Base-by-base conservation (phyloP, 345 rosid species). In the Camelina sativa region DNA sequence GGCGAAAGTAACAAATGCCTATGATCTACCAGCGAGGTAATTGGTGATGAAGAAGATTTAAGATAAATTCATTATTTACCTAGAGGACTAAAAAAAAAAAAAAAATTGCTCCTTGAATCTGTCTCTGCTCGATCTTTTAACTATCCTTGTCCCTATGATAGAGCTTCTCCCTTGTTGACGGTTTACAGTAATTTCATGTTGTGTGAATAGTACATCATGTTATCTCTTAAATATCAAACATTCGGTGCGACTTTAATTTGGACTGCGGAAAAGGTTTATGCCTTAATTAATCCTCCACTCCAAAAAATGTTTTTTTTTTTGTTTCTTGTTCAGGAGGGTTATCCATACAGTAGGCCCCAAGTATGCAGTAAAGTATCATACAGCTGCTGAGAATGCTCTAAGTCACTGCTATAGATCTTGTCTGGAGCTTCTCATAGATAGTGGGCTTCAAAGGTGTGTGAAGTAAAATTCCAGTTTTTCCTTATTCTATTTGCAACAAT, bases 321-420 rank as follows among this genome's bases (percentile, higher is more conserved):
- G 40, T 59, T 52, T 65, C 56, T 35, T 77, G 53, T 71, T 69
- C 84, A 89, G 92, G 92, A 82, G 84, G 80, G 89, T 89, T 65
- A 89, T 95, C 73, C 99, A 95, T 71, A 92, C 99, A 6, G 98
- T 95, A 72, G 99, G 99, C 51, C 99, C 99, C 53, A 95, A 92
- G 80, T 92, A 95, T 83, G 99, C 97, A 17, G 91, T 85, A 35
- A 92, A 95, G 79, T 95, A 95, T 84, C 99, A 95, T 67, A 92
- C 96, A 73, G 99, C 99, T 61, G 99, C 99, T 1, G 99, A 95
- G 84, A 95, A 90, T 84, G 99, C 99, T 81, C 78, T 95, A 81
- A 95, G 99, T 82, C 99, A 92, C 68, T 92, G 99, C 82, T 95
- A 95, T 57, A 85, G 97, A 22, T 89, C 99, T 80, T 95, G 97